Conservation (phyloP, 73 alveolate genomes). For the Paramecium caudatum region DNA sequence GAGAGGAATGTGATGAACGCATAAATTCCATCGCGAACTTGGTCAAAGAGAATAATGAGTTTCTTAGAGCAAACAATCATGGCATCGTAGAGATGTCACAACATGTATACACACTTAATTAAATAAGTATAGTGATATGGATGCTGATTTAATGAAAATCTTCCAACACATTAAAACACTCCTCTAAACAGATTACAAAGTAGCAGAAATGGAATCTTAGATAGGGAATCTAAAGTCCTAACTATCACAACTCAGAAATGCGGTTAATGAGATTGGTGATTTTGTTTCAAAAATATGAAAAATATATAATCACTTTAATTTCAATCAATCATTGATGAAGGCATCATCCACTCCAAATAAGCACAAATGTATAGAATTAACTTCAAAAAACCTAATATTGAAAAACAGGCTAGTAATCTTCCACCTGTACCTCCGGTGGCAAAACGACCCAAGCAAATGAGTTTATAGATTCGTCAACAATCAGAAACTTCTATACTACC, state of each 20-base stretch:
- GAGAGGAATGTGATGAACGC: conserved; percentile 48
- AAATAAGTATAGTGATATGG: conserved; percentile 20
- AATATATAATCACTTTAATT: conserved; percentile 51
- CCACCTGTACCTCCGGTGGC: not conserved
- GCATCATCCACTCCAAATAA: conserved; percentile 10
- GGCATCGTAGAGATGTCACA: not conserved
- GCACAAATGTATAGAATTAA: not conserved
- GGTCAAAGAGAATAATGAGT: not conserved
- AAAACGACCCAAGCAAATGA: not conserved
- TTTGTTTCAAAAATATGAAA: conserved; percentile 53
- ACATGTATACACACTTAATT: not conserved
- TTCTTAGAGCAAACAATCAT: not conserved
- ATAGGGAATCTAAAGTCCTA: not conserved
- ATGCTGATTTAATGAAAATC: conserved; percentile 8
- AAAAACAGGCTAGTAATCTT: not conserved
- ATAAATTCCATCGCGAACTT: not conserved
- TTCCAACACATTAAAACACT: not conserved
- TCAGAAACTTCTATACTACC: conserved; percentile 29
- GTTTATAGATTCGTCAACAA: not conserved
- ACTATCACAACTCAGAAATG: not conserved
- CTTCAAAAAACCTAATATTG: not conserved
- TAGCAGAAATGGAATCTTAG: conserved; percentile 8
- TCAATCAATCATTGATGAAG: conserved; percentile 53
- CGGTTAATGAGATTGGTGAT: conserved; percentile 55
- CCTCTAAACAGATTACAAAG: not conserved